Evolutionary conservation across 2,329 filamentous ascomycete genomes (phyloP), one percentile per base, ranked within the genome.

Genomic region (Claviceps arundinis): DNA sequence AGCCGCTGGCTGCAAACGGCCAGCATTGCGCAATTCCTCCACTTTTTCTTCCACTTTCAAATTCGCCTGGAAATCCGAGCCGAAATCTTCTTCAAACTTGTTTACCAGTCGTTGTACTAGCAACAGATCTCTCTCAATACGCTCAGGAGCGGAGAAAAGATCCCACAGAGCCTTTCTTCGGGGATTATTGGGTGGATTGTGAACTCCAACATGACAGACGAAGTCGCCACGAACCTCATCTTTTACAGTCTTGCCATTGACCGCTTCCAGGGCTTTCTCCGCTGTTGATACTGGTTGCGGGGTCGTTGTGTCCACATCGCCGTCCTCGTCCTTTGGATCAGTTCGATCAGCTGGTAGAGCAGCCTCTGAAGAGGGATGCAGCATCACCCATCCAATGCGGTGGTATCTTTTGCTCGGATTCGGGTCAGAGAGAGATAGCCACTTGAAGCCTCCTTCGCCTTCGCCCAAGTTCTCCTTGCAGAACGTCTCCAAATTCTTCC

Each of bases 331-430:
- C 57, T 85, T 82, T 13, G 79, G 78, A 58, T 93, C 86, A n/a
- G 79, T 76, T 55, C 84, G 77, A 59, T 94, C 87, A 54, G 83
- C 72, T 13, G 82, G 75, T 47, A 78, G 73, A 5, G 76, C 70
- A 22, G 77, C 74, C 52, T 94, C 87, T 1, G 85, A 76, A 14
- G 81, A 81, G 16, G 89, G 85, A 62, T 97, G 86, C 9, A 98
- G 77, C 78, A 97, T 93, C 55, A 98, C 94, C 91, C 94, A 98
- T 22, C 93, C 93, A 67, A 98, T 97, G 22, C 93, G 85, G 65
- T 98, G 93, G 63, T 90, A 98, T 57, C 95, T 86, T 71, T 98
- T 98, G 62, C 89, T 85, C 1, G 93, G 93, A 63, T 98, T 98
- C 0, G 93, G 93, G 61, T 98, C 93, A 59, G 90, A 96, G 48